Percentiles rank a stretch among this genome's conserved stretches.
phyloP scores from a whole-genome alignment of 2,329 filamentous ascomycete genomes.

The Akanthomyces dipterigenus region DNA sequence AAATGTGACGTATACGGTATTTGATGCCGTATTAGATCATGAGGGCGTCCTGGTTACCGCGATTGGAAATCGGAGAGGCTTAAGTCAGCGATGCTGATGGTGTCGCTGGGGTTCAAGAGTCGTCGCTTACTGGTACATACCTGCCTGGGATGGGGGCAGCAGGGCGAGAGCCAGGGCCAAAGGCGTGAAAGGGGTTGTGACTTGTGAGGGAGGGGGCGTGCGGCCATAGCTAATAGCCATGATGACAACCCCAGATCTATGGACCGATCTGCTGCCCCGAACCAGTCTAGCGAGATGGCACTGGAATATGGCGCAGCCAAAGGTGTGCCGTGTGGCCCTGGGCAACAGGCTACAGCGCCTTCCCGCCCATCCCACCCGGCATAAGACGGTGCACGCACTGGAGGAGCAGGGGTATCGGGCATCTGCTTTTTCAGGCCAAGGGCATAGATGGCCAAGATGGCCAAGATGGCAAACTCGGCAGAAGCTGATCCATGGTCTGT shows the following conservation, averaged over 20 bases:
- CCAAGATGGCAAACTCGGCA: constrained; percentile 1
- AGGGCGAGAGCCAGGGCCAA: neutral
- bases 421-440: neutral
- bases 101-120: neutral
- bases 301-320: neutral
- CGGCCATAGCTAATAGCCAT: too few species aligned
- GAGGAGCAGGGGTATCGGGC: constrained; percentile 4
- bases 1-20: constrained; percentile 2
- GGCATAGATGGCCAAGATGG: neutral
- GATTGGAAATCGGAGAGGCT: constrained; percentile 10
- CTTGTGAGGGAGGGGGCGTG: neutral
- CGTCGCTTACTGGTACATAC: constrained; percentile 6
- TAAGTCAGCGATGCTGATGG: constrained; percentile 12
- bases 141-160: neutral
- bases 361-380: neutral
- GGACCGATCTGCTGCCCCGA: neutral
- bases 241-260: constrained; percentile 9
- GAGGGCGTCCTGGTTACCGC: constrained; percentile 9
- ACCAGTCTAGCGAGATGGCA: too few species aligned
- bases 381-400: neutral
- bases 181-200: neutral
- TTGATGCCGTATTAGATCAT: constrained; percentile 4
- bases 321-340: too few species aligned
- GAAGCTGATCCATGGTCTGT: neutral
- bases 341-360: neutral